Base-by-base conservation (phyloP, 2,329 filamentous ascomycete species). In the Dothideomycetes sp. region DNA sequence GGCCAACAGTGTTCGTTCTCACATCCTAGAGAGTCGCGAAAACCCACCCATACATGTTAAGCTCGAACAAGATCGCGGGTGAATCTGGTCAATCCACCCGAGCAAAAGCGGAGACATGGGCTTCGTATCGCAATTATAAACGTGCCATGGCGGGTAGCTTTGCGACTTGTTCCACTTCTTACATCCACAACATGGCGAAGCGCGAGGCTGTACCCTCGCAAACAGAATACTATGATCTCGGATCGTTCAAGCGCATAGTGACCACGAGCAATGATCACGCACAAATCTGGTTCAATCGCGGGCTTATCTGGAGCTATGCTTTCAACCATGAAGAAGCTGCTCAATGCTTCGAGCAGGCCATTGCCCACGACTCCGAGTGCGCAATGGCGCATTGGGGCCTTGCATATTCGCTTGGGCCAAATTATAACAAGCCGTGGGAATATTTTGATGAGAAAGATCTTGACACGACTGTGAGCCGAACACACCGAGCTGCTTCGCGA, bases 371-470 rank as follows among this genome's bases (percentile, higher is more conserved):
- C 45, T 45, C 60, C 0, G 46, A 55, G 2, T 81, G 74, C 42
- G 68, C 71, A 19, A 75, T 84, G 65, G 78, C 75, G 3, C 72
- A 80, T 50, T 84, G 80, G 79, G 80, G 80, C 0, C 59, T 82
- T 4, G 77, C 83, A 0, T 87, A 82, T 53, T 67, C 78, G 1
- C 61, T 83, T 0, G 84, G 83, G 0, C 83, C 84, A 3, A 87
- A 89, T 52, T 81, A 83, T 57, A 84, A 88, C 62, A 85, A 87
- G 52, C 77, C 82, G 0, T 87, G 84, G 84, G 71, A 75, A 19
- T 68, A 75, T 17, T 85, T 87, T 47, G 79, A 81, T 39, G 59
- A 68, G 1, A 58, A 65, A 0, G 82, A 87, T 47, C 62, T 80
- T 4, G 57, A 64, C 9, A 56, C 52, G 0, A 72, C 68, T 1